Evolutionary conservation across 1,139 yeast species (phyloP).

Genomic region (Lodderomyces jiufengensis): DNA sequence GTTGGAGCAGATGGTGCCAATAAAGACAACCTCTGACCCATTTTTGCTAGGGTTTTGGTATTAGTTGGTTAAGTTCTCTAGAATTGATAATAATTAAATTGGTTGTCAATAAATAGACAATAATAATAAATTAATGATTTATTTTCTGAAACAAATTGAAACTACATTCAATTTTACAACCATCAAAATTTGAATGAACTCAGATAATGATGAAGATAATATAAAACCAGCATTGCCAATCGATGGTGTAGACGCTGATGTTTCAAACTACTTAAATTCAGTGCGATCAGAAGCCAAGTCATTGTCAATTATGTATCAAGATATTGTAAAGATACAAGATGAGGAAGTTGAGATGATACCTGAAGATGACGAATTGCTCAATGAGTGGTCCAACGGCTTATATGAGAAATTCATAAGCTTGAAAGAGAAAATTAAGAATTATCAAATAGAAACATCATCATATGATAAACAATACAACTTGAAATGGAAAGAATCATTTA

Average conservation of each 20-base stretch:
- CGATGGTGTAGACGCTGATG: conserved; percentile 18
- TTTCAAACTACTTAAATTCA: conserved; percentile 22
- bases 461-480: conserved; percentile 1
- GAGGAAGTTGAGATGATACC: neutral
- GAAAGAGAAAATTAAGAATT: conserved; percentile 3
- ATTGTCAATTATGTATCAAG: neutral
- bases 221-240: conserved; percentile 21
- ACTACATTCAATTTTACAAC: neutral
- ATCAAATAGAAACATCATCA: neutral
- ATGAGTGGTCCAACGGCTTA: conserved; percentile 8
- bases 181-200: conserved; percentile 1
- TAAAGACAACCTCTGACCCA: conserved; percentile 87
- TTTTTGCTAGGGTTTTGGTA: conserved; percentile 25
- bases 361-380: neutral
- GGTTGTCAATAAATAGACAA: too few species aligned
- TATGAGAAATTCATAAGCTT: conserved; percentile 5
- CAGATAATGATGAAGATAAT: conserved; percentile 7
- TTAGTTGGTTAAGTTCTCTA: too few species aligned
- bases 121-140: too few species aligned
- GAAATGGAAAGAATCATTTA: conserved; percentile 2
- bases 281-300: conserved; percentile 33
- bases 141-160: neutral
- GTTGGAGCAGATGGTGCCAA: conserved; percentile 91
- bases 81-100: neutral
- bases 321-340: conserved; percentile 15